These are phyloP conservation scores for Didymella segeticola DNA, from an alignment of 2,329 filamentous ascomycete genomes.

Conservation along the genomic window DNA sequence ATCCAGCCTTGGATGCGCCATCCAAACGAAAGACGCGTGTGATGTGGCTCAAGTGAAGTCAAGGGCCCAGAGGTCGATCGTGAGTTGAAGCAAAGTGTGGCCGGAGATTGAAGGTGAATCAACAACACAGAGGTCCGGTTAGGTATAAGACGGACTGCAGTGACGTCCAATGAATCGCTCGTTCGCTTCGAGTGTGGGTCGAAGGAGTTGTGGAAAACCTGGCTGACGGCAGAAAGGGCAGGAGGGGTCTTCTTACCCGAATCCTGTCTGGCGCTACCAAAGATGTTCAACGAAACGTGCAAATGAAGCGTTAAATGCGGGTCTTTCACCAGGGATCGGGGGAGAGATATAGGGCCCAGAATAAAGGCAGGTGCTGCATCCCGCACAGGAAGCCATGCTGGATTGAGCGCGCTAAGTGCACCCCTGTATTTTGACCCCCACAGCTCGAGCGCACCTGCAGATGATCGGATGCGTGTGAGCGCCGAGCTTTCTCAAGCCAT, in stretches of 20 bases:
- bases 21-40: slow-evolving; percentile 30
- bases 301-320: slow-evolving; percentile 22
- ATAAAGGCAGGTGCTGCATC: slow-evolving; percentile 19
- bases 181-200: slow-evolving; percentile 17
- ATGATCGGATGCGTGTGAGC: slow-evolving; percentile 27
- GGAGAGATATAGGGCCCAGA: slow-evolving; percentile 23
- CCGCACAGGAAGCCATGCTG: not conserved
- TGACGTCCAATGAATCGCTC: slow-evolving; percentile 16
- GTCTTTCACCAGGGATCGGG: slow-evolving; percentile 16
- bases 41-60: not conserved
- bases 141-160: slow-evolving; percentile 14
- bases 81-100: not conserved
- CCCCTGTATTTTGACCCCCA: slow-evolving; percentile 30
- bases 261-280: slow-evolving; percentile 1
- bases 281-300: slow-evolving; percentile 16
- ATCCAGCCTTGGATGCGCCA: slow-evolving; percentile 41
- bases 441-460: slow-evolving; percentile 32
- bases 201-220: slow-evolving; percentile 18
- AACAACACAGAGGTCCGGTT: slow-evolving; percentile 3
- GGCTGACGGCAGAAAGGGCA: slow-evolving; percentile 12
- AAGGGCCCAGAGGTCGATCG: not conserved
- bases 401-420: slow-evolving; percentile 2
- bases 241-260: slow-evolving; percentile 4
- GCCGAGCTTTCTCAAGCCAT: slow-evolving; percentile 8
- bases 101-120: not conserved